Percentiles rank a stretch among this genome's conserved stretches.
Evolutionary conservation across 2,329 filamentous ascomycete genomes (phyloP).

Genomic region (Ascochyta rabiei): DNA sequence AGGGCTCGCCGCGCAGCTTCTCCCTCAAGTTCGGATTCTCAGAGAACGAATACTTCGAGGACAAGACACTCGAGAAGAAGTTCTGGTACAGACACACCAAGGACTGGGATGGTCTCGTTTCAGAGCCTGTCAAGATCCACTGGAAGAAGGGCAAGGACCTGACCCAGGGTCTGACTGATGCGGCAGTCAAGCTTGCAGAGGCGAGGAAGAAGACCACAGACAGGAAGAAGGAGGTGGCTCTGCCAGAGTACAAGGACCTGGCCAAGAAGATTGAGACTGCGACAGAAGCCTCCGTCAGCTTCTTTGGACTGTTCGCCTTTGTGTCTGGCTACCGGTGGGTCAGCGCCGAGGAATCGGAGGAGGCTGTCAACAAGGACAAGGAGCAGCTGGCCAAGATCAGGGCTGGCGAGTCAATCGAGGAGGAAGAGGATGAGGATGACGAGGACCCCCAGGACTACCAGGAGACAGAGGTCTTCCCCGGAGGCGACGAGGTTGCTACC

Average conservation of each 20-base stretch:
- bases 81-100: slow-evolving; percentile 80
- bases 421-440: slow-evolving; percentile 57
- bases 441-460: slow-evolving; percentile 69
- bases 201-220: slow-evolving; percentile 57
- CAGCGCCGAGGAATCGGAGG: slow-evolving; percentile 72
- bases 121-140: slow-evolving; percentile 83
- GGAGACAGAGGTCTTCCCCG: slow-evolving; percentile 84
- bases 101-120: slow-evolving; percentile 79
- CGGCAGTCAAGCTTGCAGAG: slow-evolving; percentile 72
- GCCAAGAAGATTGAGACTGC: slow-evolving; percentile 61
- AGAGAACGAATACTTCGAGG: slow-evolving; percentile 81
- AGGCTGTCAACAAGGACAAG: slow-evolving; percentile 65
- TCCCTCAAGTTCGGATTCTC: slow-evolving; percentile 74
- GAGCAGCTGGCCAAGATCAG: slow-evolving; percentile 60
- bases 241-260: slow-evolving; percentile 62
- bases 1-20: slow-evolving; percentile 81
- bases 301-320: slow-evolving; percentile 91
- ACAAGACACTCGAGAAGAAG: slow-evolving; percentile 83
- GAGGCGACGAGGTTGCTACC: slow-evolving; percentile 81
- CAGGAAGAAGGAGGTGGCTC: slow-evolving; percentile 60
- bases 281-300: slow-evolving; percentile 71
- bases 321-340: slow-evolving; percentile 67
- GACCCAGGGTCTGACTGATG: slow-evolving; percentile 78
- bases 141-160: slow-evolving; percentile 80
- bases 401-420: slow-evolving; percentile 47